Percentiles rank a stretch among this genome's conserved stretches.
Conservation (phyloP, 306 rosid species). For the Coriaria nepalensis region DNA sequence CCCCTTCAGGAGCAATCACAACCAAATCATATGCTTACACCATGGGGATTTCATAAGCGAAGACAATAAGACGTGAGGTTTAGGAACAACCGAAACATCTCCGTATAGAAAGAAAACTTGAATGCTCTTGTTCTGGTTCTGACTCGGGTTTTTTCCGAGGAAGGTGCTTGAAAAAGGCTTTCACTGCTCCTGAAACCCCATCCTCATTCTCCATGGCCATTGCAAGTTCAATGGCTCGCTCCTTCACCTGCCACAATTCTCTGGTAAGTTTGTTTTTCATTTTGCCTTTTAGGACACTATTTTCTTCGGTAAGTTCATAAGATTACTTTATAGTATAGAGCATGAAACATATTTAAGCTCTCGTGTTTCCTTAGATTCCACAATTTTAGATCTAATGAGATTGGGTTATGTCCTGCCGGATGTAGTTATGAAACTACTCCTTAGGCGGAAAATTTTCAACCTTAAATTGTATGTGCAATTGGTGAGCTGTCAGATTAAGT, state of each 20-base stretch:
- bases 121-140: constrained; percentile 30
- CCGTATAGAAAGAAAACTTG: constrained; percentile 44
- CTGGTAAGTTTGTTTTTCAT: constrained; percentile 1
- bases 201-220: constrained; percentile 91
- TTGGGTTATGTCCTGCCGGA: too few species aligned
- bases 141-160: constrained; percentile 34
- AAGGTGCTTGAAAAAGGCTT: constrained; percentile 91
- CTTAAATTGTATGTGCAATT: too few species aligned
- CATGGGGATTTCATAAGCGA: too few species aligned
- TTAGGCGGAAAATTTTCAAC: too few species aligned
- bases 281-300: too few species aligned
- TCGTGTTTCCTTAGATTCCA: too few species aligned
- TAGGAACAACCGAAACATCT: constrained; percentile 79
- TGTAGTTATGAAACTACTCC: too few species aligned
- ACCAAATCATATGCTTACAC: too few species aligned
- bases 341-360: too few species aligned
- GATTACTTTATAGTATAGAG: not conserved
- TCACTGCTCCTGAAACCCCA: constrained; percentile 94
- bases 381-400: too few species aligned
- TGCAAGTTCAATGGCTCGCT: constrained; percentile 61
- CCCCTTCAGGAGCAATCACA: too few species aligned
- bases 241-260: constrained; percentile 55
- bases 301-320: constrained; percentile 8
- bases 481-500: too few species aligned
- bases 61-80: constrained; percentile 1